Evolutionary conservation across 106 monocot genomes (phyloP).

Genomic region (Acorus gramineus): DNA sequence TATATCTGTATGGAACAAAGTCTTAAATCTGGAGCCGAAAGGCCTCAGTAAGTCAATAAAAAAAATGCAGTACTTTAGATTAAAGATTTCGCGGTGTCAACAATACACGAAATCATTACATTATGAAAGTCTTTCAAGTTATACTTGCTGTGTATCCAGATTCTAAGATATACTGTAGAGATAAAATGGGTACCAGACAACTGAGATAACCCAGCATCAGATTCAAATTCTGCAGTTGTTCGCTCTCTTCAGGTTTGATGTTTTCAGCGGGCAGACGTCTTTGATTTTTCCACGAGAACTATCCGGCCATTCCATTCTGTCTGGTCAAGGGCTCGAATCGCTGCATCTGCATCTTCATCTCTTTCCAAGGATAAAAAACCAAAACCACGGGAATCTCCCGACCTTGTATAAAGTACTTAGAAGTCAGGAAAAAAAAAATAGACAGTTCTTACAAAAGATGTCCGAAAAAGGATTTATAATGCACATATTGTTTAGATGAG

Average conservation of each 20-base stretch:
- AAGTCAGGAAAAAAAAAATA: too few species aligned
- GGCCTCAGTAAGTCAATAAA: background rate
- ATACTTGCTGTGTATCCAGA: constrained; percentile 23
- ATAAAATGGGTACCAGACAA: constrained; percentile 8
- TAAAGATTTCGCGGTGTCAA: background rate
- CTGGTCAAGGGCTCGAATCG: constrained; percentile 60
- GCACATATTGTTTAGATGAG: too few species aligned
- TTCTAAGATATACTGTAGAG: constrained; percentile 9
- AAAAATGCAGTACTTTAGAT: background rate
- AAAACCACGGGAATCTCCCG: constrained; percentile 67
- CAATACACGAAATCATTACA: too few species aligned
- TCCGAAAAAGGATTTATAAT: background rate
- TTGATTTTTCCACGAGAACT: constrained; percentile 60
- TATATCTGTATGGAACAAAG: background rate
- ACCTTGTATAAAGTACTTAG: constrained; percentile 7
- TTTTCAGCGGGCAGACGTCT: constrained; percentile 40
- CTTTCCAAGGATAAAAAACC: constrained; percentile 63
- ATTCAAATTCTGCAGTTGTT: too few species aligned
- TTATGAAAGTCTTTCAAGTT: background rate
- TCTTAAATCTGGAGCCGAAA: background rate
- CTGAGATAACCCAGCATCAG: background rate
- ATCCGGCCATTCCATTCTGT: constrained; percentile 65
- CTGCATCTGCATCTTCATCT: constrained; percentile 72
- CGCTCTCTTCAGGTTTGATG: background rate
- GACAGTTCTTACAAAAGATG: background rate